Base-by-base conservation (phyloP, 768 basidiomycete species). In the Mycena rosella region DNA sequence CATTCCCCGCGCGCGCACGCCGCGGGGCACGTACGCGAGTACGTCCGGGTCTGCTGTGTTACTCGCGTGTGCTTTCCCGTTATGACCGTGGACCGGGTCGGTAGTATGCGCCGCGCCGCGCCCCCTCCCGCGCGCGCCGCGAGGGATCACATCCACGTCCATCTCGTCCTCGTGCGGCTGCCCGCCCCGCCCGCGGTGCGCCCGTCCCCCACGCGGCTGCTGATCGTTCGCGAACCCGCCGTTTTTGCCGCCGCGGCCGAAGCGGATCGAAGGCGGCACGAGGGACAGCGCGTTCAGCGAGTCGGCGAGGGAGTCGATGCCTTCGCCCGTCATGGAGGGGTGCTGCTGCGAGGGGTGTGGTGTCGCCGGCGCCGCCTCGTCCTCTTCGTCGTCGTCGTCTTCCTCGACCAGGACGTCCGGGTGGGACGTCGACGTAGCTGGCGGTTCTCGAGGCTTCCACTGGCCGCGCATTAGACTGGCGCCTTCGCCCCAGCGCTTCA, bases 401-500 rank as follows among this genome's bases (percentile, higher is more conserved):
- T 78, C 73, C 44, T 77, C 76, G 32, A 76, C 69, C 11, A 71
- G 30, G 5, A 71, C 69, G 42, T 48, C 38, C 5, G 40, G 44
- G 4, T 17, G 15, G 10, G 44, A 26, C 36, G 34, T 27, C 8
- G 61, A n/a, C 22, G 55, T 14, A 2, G 60, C 27, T 45, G 20
- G 24, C 15, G 47, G 38, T 11, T 71, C 69, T 26, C 69, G 56
- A 0, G 81, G 68, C 56, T 88, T 92, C 94, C 94, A 96, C 62
- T 86, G 82, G 14, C 87, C 87, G 42, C 94, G 85, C 59, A 95
- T 82, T 80, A 96, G 83, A 71, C 92, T 94, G 6, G 88, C 94
- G 8, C 94, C 94, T 65, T 93, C 92, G 13, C 94, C 94, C 92
- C 93, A 95, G 73, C 82, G 87, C 76, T 88, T 87, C 61, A 95